A percentile compares a stretch with the other conserved stretches of the same genome.
Evolutionary conservation across 768 basidiomycete species (phyloP).

Genomic region (Daedaleopsis nitida): DNA sequence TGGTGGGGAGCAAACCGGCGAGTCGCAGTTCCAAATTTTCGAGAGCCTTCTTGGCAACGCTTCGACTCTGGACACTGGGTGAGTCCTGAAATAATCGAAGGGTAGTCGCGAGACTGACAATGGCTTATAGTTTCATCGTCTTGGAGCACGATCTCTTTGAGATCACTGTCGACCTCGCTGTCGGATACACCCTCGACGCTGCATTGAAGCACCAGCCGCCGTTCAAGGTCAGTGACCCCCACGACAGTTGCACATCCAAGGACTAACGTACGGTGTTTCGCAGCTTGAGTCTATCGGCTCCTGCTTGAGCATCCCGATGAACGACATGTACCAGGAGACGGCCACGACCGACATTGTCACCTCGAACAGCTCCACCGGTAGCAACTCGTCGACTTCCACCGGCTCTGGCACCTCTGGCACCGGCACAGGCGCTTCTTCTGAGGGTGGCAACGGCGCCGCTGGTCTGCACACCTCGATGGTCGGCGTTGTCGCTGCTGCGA

Average conservation of each 20-base stretch:
- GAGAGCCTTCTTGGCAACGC: slow-evolving; percentile 74
- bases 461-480: slow-evolving; percentile 1
- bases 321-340: slow-evolving; percentile 84
- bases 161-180: slow-evolving; percentile 87
- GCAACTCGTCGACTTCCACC: slow-evolving; percentile 29
- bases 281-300: slow-evolving; percentile 76
- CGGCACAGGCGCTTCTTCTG: not conserved
- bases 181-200: slow-evolving; percentile 81
- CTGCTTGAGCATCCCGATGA: slow-evolving; percentile 65
- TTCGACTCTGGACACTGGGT: slow-evolving; percentile 61
- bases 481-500: slow-evolving; percentile 11
- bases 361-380: slow-evolving; percentile 59
- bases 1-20: slow-evolving; percentile 68
- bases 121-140: slow-evolving; percentile 72
- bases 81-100: slow-evolving; percentile 17
- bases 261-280: not conserved
- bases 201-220: slow-evolving; percentile 67
- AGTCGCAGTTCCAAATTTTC: slow-evolving; percentile 68
- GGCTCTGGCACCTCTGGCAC: slow-evolving; percentile 5
- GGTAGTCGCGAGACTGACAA: not conserved
- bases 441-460: slow-evolving; percentile 1
- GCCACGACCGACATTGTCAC: slow-evolving; percentile 54
- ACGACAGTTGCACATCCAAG: not conserved
- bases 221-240: slow-evolving; percentile 53
- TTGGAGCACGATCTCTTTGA: slow-evolving; percentile 85